phyloP scores from a whole-genome alignment of 1,284 basidiomycete species.

The Sparassis latifolia region DNA sequence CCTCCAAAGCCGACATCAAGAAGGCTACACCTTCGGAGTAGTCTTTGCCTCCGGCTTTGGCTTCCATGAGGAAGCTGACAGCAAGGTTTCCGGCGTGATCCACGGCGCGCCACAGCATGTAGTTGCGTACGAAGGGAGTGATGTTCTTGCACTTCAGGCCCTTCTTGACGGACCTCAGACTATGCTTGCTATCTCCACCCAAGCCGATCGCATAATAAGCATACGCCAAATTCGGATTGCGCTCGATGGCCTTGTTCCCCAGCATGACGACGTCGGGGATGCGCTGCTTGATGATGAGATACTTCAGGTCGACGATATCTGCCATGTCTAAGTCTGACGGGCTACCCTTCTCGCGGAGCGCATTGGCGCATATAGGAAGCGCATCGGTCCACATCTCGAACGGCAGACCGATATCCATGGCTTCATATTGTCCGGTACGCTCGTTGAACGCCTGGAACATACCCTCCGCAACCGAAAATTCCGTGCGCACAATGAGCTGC shows the following conservation, averaged over 20 bases:
- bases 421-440: constrained; percentile 33
- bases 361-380: constrained; percentile 47
- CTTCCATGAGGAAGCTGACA: constrained; percentile 38
- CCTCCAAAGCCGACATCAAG: constrained; percentile 46
- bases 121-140: constrained; percentile 27
- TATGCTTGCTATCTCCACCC: constrained; percentile 27
- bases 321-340: constrained; percentile 39
- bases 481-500: constrained; percentile 44
- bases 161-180: constrained; percentile 47
- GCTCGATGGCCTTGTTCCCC: constrained; percentile 38
- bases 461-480: constrained; percentile 53
- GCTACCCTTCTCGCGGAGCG: constrained; percentile 36
- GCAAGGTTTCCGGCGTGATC: constrained; percentile 53
- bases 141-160: constrained; percentile 37
- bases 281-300: constrained; percentile 37
- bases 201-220: constrained; percentile 48
- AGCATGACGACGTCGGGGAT: constrained; percentile 37
- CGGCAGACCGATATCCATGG: constrained; percentile 42
- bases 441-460: constrained; percentile 39
- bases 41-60: constrained; percentile 32
- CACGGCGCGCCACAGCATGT: constrained; percentile 51
- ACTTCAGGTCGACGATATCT: constrained; percentile 58
- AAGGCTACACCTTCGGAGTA: constrained; percentile 57
- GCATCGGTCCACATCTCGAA: constrained; percentile 52
- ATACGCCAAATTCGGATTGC: constrained; percentile 49